Conservation (phyloP, 1,284 basidiomycete genomes). For the Papiliotrema terrestris region DNA sequence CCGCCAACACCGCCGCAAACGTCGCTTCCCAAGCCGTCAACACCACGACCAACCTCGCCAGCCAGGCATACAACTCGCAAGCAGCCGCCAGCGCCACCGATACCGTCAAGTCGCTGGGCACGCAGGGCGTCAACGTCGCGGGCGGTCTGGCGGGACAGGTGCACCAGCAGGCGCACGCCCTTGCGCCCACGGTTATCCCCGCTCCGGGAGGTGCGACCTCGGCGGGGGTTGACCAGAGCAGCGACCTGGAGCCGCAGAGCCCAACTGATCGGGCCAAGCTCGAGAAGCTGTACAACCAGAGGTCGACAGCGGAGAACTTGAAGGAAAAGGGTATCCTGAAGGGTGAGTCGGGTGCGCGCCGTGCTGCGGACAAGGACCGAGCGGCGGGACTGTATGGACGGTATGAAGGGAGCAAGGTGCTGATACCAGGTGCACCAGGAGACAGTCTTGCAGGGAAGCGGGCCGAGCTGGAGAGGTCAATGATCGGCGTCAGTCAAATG, state of each 20-base stretch:
- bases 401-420: neutral
- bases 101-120: conserved; percentile 24
- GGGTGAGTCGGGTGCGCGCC: conserved; percentile 50
- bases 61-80: conserved; percentile 36
- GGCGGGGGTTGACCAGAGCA: conserved; percentile 31
- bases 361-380: neutral
- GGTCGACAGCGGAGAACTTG: conserved; percentile 63
- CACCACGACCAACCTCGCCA: conserved; percentile 25
- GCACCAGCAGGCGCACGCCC: conserved; percentile 32
- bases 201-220: conserved; percentile 18
- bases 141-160: conserved; percentile 31
- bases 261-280: conserved; percentile 49
- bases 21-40: conserved; percentile 27
- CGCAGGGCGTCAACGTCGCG: conserved; percentile 21
- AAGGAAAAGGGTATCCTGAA: conserved; percentile 72
- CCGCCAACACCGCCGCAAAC: conserved; percentile 24
- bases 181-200: conserved; percentile 32
- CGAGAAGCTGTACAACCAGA: conserved; percentile 58
- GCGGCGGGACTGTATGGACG: too few species aligned
- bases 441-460: conserved; percentile 68
- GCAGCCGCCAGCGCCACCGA: conserved; percentile 23
- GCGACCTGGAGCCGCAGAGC: conserved; percentile 34
- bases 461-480: conserved; percentile 63
- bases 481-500: conserved; percentile 57
- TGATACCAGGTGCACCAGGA: conserved; percentile 48